These are phyloP conservation scores for Chionographis japonica DNA, from an alignment of 106 monocot species.

Conservation along the genomic window DNA sequence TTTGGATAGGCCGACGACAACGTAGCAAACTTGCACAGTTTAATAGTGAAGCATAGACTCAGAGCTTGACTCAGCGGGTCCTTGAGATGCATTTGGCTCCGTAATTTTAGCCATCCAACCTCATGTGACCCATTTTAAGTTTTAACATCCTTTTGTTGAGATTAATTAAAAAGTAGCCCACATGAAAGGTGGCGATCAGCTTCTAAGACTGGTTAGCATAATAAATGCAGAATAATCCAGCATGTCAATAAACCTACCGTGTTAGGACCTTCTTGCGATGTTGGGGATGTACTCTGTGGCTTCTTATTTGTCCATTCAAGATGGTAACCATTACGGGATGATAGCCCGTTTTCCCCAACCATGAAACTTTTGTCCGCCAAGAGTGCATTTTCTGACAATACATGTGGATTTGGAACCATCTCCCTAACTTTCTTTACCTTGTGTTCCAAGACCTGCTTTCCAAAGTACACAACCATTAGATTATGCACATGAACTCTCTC, in stretches of 20 bases:
- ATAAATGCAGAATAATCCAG: background rate
- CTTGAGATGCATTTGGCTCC: too few relatives aligned
- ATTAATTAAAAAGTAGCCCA: too few relatives aligned
- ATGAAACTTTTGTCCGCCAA: conserved; percentile 44
- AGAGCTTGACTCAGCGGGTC: too few relatives aligned
- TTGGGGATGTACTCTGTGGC: conserved; percentile 15
- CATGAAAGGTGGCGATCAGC: too few relatives aligned
- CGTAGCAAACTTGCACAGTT: too few relatives aligned
- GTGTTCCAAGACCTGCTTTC: conserved; percentile 32
- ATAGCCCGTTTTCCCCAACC: conserved; percentile 8
- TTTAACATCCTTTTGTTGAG: too few relatives aligned
- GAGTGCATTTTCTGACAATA: conserved; percentile 54
- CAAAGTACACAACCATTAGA: conserved; percentile 1
- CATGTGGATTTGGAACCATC: conserved; percentile 15
- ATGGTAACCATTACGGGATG: conserved; percentile 16
- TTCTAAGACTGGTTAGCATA: background rate
- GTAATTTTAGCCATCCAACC: too few relatives aligned
- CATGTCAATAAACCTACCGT: conserved; percentile 21
- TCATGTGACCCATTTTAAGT: too few relatives aligned
- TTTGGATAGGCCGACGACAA: too few relatives aligned
- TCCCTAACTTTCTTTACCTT: conserved; percentile 43
- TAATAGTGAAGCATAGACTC: too few relatives aligned
- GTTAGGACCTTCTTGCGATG: conserved; percentile 11
- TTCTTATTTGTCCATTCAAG: conserved; percentile 44
- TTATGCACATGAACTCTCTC: too few relatives aligned